A percentile compares a stretch with the other conserved stretches of the same genome.
Evolutionary conservation across 306 rosid genomes (phyloP).

Genomic region (Rosa lucieae): DNA sequence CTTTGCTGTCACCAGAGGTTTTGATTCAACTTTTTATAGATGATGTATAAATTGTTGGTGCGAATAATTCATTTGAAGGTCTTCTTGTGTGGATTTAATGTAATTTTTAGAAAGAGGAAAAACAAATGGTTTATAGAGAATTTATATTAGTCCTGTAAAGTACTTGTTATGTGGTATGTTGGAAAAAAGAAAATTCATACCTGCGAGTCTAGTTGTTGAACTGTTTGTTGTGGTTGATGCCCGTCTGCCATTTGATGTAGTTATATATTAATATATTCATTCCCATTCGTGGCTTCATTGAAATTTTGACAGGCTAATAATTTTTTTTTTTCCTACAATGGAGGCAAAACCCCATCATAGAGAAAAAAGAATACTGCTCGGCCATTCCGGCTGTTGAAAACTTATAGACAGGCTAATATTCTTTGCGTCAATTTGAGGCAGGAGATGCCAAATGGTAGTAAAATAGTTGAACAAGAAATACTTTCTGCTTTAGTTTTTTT

Average conservation of each 20-base stretch:
- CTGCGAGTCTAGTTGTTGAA: constrained; percentile 35
- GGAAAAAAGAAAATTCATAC: constrained; percentile 37
- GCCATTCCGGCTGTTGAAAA: too few relatives aligned
- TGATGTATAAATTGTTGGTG: constrained; percentile 43
- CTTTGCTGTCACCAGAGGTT: constrained; percentile 35
- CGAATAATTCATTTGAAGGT: constrained; percentile 60
- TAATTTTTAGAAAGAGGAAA: constrained; percentile 38
- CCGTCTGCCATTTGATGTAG: neutral
- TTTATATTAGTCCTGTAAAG: constrained; percentile 46
- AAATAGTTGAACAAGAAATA: neutral
- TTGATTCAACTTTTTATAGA: constrained; percentile 47
- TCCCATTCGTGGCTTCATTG: neutral
- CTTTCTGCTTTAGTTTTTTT: too few relatives aligned
- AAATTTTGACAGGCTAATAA: neutral
- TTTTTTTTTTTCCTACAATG: too few relatives aligned
- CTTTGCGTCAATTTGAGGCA: too few relatives aligned
- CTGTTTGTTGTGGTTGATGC: neutral
- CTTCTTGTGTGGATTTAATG: constrained; percentile 41
- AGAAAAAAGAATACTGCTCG: too few relatives aligned
- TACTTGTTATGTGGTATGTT: constrained; percentile 28
- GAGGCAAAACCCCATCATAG: too few relatives aligned
- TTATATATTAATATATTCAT: neutral
- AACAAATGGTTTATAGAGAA: constrained; percentile 39
- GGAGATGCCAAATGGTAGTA: neutral
- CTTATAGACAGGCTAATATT: too few relatives aligned